Evolutionary conservation across 2,329 filamentous ascomycete species (phyloP).

Genomic region (Pseudohalonectria lignicola): DNA sequence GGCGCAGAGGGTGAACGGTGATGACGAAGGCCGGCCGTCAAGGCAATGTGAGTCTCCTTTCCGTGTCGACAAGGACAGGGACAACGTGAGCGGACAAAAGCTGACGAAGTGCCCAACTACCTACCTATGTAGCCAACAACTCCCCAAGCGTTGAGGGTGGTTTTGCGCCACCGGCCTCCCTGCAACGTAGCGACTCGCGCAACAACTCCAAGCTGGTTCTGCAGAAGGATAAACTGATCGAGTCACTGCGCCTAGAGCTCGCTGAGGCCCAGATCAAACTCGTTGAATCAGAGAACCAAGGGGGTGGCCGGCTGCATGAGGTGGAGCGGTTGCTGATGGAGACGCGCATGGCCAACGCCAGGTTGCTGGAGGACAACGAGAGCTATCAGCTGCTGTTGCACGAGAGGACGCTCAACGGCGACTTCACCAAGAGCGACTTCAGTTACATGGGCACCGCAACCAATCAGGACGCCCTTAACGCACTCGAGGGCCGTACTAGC

Average conservation of each 20-base stretch:
- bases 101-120: too few relatives aligned
- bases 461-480: conserved; percentile 54
- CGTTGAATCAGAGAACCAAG: conserved; percentile 86
- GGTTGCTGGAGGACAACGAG: conserved; percentile 97
- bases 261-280: conserved; percentile 94
- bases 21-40: conserved; percentile 46
- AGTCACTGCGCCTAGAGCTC: conserved; percentile 80
- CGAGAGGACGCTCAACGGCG: conserved; percentile 90
- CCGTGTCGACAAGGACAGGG: too few relatives aligned
- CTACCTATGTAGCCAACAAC: conserved; percentile 26
- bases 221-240: conserved; percentile 95
- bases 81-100: too few relatives aligned
- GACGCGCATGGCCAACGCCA: conserved; percentile 87
- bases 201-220: conserved; percentile 83
- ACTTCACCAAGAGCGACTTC: conserved; percentile 76
- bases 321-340: conserved; percentile 87
- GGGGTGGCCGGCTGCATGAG: conserved; percentile 76
- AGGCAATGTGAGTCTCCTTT: conserved; percentile 39
- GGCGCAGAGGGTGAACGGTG: conserved; percentile 56
- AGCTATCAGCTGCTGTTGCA: conserved; percentile 92
- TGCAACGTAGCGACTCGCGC: conserved; percentile 79
- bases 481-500: conserved; percentile 43
- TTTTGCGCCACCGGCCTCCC: conserved; percentile 75
- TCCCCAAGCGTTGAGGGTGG: conserved; percentile 61
- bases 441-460: conserved; percentile 48